These are phyloP conservation scores for Nakazawaea laoshanensis DNA, from an alignment of 805 yeast genomes.

Conservation along the genomic window DNA sequence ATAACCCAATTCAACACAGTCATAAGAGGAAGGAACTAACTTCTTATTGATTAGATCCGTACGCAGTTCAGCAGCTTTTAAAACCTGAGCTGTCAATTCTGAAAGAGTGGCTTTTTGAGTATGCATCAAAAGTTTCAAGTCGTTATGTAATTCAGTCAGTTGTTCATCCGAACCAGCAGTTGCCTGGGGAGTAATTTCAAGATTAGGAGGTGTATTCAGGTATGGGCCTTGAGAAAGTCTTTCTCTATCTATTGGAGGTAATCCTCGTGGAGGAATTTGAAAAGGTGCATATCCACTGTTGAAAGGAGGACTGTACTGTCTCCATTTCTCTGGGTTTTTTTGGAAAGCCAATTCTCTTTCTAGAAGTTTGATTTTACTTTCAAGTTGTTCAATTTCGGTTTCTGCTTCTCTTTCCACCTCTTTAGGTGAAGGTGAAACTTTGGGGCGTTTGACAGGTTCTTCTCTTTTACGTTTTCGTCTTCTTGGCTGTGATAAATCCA, in stretches of 20 bases:
- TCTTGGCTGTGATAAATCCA: constrained; percentile 52
- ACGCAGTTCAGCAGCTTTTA: constrained; percentile 35
- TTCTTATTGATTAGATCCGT: constrained; percentile 21
- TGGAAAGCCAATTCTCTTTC: constrained; percentile 5
- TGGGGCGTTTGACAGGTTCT: constrained; percentile 12
- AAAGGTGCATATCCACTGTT: neutral
- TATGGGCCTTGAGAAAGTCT: neutral
- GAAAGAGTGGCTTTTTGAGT: constrained; percentile 26
- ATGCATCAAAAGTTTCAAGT: constrained; percentile 26
- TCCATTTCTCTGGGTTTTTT: neutral
- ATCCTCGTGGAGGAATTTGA: constrained; percentile 1
- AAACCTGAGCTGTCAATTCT: constrained; percentile 35
- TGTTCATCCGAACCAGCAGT: constrained; percentile 10
- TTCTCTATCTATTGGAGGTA: constrained; percentile 1
- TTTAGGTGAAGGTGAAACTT: neutral
- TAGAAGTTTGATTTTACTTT: constrained; percentile 5
- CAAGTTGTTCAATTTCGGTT: constrained; percentile 2
- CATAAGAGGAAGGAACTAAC: constrained; percentile 21
- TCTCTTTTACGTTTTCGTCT: constrained; percentile 29
- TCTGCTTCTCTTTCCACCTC: neutral
- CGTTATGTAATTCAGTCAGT: constrained; percentile 31
- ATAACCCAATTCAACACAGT: constrained; percentile 50
- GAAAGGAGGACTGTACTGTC: neutral
- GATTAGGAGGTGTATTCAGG: constrained; percentile 3
- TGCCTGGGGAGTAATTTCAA: constrained; percentile 4